phyloP scores from a whole-genome alignment of 768 basidiomycete species.

The Porpolomopsis calyptriformis region DNA sequence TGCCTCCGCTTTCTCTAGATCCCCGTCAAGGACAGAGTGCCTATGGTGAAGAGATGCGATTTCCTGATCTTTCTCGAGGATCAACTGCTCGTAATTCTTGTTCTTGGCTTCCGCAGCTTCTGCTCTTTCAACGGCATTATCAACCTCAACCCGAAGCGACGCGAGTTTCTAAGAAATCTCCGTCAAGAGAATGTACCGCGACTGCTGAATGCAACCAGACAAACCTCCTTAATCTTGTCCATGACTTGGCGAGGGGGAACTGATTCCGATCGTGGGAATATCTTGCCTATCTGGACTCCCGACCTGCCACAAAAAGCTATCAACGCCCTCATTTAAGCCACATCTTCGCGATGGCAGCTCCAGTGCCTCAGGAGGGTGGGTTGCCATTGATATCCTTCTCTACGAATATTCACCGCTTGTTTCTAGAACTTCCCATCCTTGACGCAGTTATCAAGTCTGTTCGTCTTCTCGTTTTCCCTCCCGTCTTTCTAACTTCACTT shows the following conservation, averaged over 20 bases:
- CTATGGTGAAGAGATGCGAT: conserved; percentile 70
- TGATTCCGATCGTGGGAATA: conserved; percentile 5
- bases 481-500: conserved; percentile 10
- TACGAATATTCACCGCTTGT: conserved; percentile 11
- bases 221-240: conserved; percentile 44
- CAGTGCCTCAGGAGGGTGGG: conserved; percentile 73
- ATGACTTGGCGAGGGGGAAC: conserved; percentile 18
- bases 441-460: conserved; percentile 85
- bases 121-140: conserved; percentile 68
- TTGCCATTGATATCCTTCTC: conserved; percentile 10
- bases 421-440: conserved; percentile 78
- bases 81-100: conserved; percentile 62
- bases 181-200: neutral
- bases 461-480: conserved; percentile 13
- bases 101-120: conserved; percentile 78
- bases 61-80: conserved; percentile 80
- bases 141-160: conserved; percentile 74
- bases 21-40: conserved; percentile 49
- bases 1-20: conserved; percentile 62
- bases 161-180: conserved; percentile 60
- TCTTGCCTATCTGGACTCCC: neutral
- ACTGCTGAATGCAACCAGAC: neutral
- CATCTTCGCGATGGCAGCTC: conserved; percentile 54
- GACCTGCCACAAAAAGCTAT: too few species aligned
- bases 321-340: too few species aligned